Percentiles rank a stretch among this genome's conserved stretches.
These are phyloP conservation scores for Epithemia pelagica DNA, from an alignment of 108 stramenopile species.

Conservation along the genomic window DNA sequence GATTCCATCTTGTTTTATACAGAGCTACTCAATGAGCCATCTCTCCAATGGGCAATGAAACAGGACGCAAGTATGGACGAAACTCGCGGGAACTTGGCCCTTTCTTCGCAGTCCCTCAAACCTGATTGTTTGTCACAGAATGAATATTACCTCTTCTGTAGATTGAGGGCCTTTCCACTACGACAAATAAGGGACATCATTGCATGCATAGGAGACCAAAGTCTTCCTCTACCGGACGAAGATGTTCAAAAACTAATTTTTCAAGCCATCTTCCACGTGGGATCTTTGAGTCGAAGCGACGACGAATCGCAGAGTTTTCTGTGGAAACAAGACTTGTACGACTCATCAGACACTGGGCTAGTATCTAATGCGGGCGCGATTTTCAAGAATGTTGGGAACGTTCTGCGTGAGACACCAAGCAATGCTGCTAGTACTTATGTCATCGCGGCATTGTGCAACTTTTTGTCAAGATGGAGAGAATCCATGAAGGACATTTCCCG, in stretches of 20 bases:
- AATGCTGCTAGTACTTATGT: conserved; percentile 11
- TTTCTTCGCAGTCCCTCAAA: conserved; percentile 14
- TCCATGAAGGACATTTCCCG: background rate
- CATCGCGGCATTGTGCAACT: conserved; percentile 17
- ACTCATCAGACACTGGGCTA: background rate
- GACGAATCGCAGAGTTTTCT: conserved; percentile 1
- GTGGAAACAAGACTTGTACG: background rate
- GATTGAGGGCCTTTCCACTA: conserved; percentile 31
- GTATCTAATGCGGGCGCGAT: background rate
- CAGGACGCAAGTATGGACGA: background rate
- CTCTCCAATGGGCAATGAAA: background rate
- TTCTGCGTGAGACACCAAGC: conserved; percentile 31
- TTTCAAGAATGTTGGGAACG: conserved; percentile 9
- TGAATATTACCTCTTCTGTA: conserved; percentile 25
- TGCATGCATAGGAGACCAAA: conserved; percentile 13
- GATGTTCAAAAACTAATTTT: conserved; percentile 25
- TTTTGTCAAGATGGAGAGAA: conserved; percentile 12
- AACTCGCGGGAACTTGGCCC: conserved; percentile 22
- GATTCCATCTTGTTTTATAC: background rate
- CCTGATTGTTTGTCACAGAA: conserved; percentile 25
- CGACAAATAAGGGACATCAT: conserved; percentile 30
- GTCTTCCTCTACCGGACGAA: conserved; percentile 16
- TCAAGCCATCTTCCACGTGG: conserved; percentile 45
- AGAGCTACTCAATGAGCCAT: background rate
- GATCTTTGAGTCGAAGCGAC: conserved; percentile 29